phyloP scores from a whole-genome alignment of 192 early-diverging fungal genomes.

The Phycomyces blakesleeanus region DNA sequence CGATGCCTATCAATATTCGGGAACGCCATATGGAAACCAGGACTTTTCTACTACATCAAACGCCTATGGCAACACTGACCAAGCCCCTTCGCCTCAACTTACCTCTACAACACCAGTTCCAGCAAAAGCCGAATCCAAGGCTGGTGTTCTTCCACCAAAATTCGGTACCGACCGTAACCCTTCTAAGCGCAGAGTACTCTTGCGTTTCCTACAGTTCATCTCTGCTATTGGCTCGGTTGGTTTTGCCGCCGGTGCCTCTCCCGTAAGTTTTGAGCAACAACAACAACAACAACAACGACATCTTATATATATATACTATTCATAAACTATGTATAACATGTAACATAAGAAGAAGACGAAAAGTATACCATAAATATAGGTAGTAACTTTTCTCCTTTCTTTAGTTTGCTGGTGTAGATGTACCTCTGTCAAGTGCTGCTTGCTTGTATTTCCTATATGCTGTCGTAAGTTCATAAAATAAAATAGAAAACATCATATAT shows the following conservation, averaged over 20 bases:
- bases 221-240: conserved; percentile 28
- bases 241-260: conserved; percentile 36
- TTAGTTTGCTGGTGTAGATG: conserved; percentile 13
- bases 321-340: too few species aligned
- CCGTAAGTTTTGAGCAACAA: too few species aligned
- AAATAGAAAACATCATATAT: too few species aligned
- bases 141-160: conserved; percentile 6
- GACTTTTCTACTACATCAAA: neutral
- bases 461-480: conserved; percentile 27
- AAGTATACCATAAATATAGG: too few species aligned
- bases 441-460: conserved; percentile 34
- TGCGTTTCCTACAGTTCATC: conserved; percentile 33
- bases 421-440: conserved; percentile 27
- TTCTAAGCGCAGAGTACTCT: conserved; percentile 15
- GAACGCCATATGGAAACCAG: conserved; percentile 30
- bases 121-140: conserved; percentile 1
- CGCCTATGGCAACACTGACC: neutral
- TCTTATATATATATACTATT: too few species aligned
- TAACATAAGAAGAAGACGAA: too few species aligned
- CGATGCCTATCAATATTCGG: conserved; percentile 30
- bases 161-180: conserved; percentile 13
- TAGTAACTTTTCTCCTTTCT: too few species aligned
- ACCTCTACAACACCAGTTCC: neutral
- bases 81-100: neutral
- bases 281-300: too few species aligned